phyloP scores from a whole-genome alignment of 176 grass and related monocot genomes.

The Otatea glauca region DNA sequence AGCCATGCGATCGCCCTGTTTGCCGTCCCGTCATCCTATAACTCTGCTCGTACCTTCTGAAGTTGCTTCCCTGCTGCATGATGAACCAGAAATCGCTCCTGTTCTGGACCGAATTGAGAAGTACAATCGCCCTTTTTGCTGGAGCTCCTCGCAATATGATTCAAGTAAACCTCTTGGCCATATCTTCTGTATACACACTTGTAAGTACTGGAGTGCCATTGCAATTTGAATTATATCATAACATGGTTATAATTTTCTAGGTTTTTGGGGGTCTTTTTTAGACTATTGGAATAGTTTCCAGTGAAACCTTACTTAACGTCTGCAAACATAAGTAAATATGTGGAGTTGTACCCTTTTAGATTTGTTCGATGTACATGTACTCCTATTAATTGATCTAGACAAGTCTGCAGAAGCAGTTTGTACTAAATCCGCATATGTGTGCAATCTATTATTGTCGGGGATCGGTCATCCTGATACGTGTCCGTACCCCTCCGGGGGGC shows the following conservation, averaged over 20 bases:
- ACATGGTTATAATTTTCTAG: neutral
- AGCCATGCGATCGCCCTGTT: constrained; percentile 43
- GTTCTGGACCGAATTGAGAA: constrained; percentile 33
- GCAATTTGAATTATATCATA: neutral
- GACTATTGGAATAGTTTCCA: neutral
- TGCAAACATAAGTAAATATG: neutral
- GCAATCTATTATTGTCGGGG: too few relatives aligned
- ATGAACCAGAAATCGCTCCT: constrained; percentile 33
- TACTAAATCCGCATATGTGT: neutral
- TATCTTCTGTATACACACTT: neutral
- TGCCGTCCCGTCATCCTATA: constrained; percentile 32
- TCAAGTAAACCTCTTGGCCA: constrained; percentile 39
- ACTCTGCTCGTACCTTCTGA: constrained; percentile 52
- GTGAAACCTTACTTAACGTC: neutral
- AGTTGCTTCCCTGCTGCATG: constrained; percentile 24
- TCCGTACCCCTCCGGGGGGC: too few relatives aligned
- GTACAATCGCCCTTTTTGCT: constrained; percentile 41
- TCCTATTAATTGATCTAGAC: neutral
- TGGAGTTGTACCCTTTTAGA: neutral
- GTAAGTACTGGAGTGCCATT: too few relatives aligned
- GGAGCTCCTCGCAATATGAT: constrained; percentile 34
- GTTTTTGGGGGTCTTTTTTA: neutral
- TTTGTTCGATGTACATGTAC: neutral
- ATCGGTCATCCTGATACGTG: too few relatives aligned
- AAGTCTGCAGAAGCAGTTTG: neutral